Percentiles rank a stretch among this genome's conserved stretches.
These are phyloP conservation scores for Volvariella surrecta DNA, from an alignment of 1,284 basidiomycete species.

Conservation along the genomic window DNA sequence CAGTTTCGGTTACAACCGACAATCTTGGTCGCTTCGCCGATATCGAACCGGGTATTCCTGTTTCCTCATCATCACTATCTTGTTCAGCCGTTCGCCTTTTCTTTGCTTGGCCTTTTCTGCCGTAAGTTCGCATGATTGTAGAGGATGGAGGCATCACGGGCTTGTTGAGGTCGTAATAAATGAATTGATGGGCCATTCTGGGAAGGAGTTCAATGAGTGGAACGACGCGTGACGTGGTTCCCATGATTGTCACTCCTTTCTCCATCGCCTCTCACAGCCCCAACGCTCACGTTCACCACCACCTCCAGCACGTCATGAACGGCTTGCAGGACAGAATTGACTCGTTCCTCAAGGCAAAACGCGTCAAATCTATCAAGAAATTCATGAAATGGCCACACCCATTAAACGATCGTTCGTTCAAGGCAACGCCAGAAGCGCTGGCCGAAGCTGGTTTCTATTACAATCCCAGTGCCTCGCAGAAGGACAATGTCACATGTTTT, in stretches of 20 bases:
- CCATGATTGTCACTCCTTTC: constrained; percentile 14
- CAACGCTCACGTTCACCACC: constrained; percentile 7
- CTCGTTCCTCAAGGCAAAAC: constrained; percentile 48
- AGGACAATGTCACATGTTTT: constrained; percentile 70
- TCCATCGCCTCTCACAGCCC: constrained; percentile 12
- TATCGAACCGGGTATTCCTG: too few species aligned
- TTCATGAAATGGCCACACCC: constrained; percentile 64
- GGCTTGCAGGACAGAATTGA: constrained; percentile 44
- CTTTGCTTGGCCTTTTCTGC: constrained; percentile 9
- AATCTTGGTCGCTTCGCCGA: too few species aligned
- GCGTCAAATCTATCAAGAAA: constrained; percentile 35
- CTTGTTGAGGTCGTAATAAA: background rate
- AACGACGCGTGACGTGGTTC: constrained; percentile 18
- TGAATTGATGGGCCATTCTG: background rate
- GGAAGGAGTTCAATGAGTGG: constrained; percentile 13
- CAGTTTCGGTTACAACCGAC: too few species aligned
- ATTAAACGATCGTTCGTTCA: constrained; percentile 24
- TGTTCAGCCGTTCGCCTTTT: background rate
- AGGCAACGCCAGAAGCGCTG: constrained; percentile 60
- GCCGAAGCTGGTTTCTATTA: constrained; percentile 82
- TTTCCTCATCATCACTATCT: too few species aligned
- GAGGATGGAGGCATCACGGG: constrained; percentile 8
- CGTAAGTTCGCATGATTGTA: constrained; percentile 20
- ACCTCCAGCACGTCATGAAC: constrained; percentile 34
- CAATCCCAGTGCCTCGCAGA: constrained; percentile 49